Evolutionary conservation across 164 flowering plant species (phyloP), one percentile per base, ranked within the genome.

Genomic region (Paratinospora sagittata): DNA sequence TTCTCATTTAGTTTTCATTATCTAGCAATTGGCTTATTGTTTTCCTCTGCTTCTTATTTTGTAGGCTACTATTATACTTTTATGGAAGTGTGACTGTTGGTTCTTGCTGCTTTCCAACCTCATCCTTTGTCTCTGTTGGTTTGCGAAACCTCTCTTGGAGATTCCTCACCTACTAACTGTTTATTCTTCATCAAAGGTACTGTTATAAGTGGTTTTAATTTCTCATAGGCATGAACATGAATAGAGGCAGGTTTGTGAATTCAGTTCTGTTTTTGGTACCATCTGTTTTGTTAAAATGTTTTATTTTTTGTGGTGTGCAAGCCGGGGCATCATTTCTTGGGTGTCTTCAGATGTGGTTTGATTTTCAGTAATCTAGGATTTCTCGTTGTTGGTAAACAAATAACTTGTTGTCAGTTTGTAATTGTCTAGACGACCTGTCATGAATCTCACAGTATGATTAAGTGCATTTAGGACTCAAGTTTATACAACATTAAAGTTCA

Each of bases 51-150:
- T 55, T 72, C 43, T 69, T 58, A 52, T 60, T 37, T 70, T 80
- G 70, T 67, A 93, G 98, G 76, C 57, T 37, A 69, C 74, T 34
- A 69, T 89, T 70, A 52, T 85, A 14, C 74, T 88, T 24, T 79
- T 81, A 61, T 81, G 82, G 63, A 81, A 34, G 45, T 77, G 70
- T 78, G 78, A 72, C 68, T 55, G 27, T 66, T 78, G 83, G 82
- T 69, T 70, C 66, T 37, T 60, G 60, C 65, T 88, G 69, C 83
- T 86, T 75, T 79, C 78, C 79, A 75, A 78, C 67, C 74, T 75
- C 36, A 27, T 86, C 61, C 66, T 89, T 2, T 87, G 93, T 79
- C 77, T 88, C 63, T 90, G 95, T 90, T 93, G 96, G 95, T 83
- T 87, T 61, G 63, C 77, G 33, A 89, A 82, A 76, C 58, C 81